Percentiles rank a stretch among this genome's conserved stretches.
Evolutionary conservation across 2,329 filamentous ascomycete species (phyloP).

Genomic region (Fusarium sambucinum): DNA sequence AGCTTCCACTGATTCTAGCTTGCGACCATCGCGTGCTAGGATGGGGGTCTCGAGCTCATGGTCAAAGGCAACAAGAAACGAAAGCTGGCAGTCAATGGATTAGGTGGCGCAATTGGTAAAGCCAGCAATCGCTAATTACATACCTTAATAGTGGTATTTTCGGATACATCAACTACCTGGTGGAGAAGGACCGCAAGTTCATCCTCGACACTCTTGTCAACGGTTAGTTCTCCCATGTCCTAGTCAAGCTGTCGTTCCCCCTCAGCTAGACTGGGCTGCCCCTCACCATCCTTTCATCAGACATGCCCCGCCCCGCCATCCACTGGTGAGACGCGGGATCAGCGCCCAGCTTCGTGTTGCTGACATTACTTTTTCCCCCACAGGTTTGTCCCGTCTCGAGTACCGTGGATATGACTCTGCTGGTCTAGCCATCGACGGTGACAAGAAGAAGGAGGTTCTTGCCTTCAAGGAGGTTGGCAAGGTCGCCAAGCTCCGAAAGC

Average conservation of each 20-base stretch:
- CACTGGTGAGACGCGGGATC: constrained; percentile 47
- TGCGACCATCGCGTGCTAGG: constrained; percentile 22
- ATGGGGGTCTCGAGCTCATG: constrained; percentile 23
- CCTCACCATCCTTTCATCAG: constrained; percentile 36
- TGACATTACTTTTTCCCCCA: constrained; percentile 47
- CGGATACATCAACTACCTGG: constrained; percentile 99
- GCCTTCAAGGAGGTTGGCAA: constrained; percentile 99
- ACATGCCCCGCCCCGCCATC: constrained; percentile 44
- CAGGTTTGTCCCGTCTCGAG: constrained; percentile 93
- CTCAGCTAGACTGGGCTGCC: constrained; percentile 31
- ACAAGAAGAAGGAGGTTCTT: constrained; percentile 98
- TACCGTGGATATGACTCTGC: constrained; percentile 99
- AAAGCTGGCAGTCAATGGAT: constrained; percentile 19
- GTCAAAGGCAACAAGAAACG: constrained; percentile 10
- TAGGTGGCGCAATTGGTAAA: constrained; percentile 36
- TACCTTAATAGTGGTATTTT: constrained; percentile 81
- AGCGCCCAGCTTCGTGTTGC: constrained; percentile 43
- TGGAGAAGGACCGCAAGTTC: constrained; percentile 98
- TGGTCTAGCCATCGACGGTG: constrained; percentile 93
- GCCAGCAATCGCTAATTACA: constrained; percentile 45
- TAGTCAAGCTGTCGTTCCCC: constrained; percentile 20
- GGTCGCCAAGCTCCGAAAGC: constrained; percentile 94
- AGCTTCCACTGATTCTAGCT: constrained; percentile 38
- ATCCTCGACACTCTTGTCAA: constrained; percentile 97
- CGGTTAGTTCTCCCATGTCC: constrained; percentile 68